Percentiles rank a stretch among this genome's conserved stretches.
These are phyloP conservation scores for Pleurotus giganteus DNA, from an alignment of 768 basidiomycete species.

Conservation along the genomic window DNA sequence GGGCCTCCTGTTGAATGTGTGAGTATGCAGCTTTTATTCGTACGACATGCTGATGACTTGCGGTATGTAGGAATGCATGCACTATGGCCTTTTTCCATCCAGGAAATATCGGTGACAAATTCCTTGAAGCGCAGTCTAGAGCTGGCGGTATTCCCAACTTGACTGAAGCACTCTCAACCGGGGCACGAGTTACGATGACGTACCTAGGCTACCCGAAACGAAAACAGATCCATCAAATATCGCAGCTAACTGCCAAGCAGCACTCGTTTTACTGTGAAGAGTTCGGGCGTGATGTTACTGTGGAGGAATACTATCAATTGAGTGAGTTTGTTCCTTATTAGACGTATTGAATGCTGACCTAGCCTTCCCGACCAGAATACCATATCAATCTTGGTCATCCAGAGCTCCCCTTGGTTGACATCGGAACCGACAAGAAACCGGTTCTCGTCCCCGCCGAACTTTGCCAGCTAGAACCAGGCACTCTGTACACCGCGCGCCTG, in stretches of 20 bases:
- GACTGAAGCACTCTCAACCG: slow-evolving; percentile 46
- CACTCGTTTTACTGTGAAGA: slow-evolving; percentile 50
- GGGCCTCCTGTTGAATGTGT: slow-evolving; percentile 51
- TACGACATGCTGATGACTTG: neutral
- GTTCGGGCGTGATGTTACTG: slow-evolving; percentile 48
- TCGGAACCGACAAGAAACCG: slow-evolving; percentile 31
- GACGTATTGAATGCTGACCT: neutral
- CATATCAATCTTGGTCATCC: slow-evolving; percentile 44
- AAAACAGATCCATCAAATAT: slow-evolving; percentile 43
- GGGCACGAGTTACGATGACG: slow-evolving; percentile 52
- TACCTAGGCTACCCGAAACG: slow-evolving; percentile 53
- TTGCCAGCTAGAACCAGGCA: slow-evolving; percentile 60
- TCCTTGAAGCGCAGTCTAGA: slow-evolving; percentile 42
- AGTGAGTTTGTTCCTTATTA: slow-evolving; percentile 38
- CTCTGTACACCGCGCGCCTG: slow-evolving; percentile 59
- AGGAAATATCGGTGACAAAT: slow-evolving; percentile 60
- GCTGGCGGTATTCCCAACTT: slow-evolving; percentile 43
- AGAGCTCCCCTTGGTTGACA: slow-evolving; percentile 52
- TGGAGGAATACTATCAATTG: slow-evolving; percentile 59
- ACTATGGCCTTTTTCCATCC: slow-evolving; percentile 55
- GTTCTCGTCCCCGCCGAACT: slow-evolving; percentile 64
- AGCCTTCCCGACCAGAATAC: slow-evolving; percentile 44
- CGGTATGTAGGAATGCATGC: slow-evolving; percentile 34
- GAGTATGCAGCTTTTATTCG: neutral
- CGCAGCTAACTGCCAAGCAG: slow-evolving; percentile 32